Conservation (phyloP, 441 rosid species). For the Raphanus hybrid region DNA sequence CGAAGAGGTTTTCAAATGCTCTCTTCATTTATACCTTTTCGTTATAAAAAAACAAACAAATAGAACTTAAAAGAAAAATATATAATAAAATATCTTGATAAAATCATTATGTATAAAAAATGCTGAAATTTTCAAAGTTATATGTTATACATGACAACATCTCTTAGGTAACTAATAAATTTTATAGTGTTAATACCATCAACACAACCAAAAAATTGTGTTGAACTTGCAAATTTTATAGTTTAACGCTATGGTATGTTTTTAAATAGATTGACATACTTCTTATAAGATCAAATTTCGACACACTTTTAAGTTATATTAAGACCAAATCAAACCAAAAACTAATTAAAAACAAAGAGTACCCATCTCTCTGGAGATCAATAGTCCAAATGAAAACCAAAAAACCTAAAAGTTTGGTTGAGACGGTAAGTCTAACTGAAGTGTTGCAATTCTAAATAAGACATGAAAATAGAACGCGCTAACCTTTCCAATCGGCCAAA, state of each 20-base stretch:
- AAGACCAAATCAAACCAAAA: not conserved
- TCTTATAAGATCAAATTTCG: not conserved
- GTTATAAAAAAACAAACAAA: no score
- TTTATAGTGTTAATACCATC: not conserved
- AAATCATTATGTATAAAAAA: not conserved
- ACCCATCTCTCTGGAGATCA: not conserved
- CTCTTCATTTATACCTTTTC: not conserved
- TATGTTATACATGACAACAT: not conserved
- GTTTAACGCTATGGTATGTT: not conserved
- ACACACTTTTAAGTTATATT: not conserved
- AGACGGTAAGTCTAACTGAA: not conserved
- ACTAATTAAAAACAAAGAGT: not conserved
- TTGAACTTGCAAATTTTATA: not conserved
- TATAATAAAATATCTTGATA: not conserved
- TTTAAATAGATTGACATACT: not conserved
- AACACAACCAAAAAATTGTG: not conserved
- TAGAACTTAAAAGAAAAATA: not conserved
- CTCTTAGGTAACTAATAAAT: not conserved
- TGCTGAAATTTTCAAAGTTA: not conserved
- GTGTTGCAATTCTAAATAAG: not conserved
- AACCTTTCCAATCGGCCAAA: slow-evolving; percentile 1
- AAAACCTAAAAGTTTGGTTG: not conserved
- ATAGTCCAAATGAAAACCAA: not conserved
- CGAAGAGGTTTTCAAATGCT: not conserved
- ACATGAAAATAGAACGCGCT: not conserved